Conservation (phyloP, 2,329 filamentous ascomycete species). For the Fusarium phyllophilum region DNA sequence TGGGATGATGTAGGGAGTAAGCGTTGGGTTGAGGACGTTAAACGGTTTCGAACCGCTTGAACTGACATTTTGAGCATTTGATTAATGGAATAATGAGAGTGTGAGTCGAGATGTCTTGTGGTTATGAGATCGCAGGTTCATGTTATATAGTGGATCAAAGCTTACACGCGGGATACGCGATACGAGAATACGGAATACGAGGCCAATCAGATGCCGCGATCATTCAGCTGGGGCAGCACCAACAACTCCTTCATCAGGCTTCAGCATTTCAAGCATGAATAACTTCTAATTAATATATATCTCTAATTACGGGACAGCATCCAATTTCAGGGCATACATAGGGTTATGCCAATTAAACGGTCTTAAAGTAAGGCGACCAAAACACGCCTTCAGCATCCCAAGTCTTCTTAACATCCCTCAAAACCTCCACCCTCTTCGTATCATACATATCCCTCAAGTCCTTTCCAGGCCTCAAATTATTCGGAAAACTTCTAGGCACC, state of each 20-base stretch:
- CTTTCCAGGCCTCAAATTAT: conserved; percentile 35
- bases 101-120: not conserved
- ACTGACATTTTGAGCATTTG: not conserved
- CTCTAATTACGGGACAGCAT: rapidly evolving
- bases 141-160: not conserved
- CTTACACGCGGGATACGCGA: conserved; percentile 2
- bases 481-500: conserved; percentile 31
- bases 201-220: not conserved
- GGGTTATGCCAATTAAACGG: rapidly evolving
- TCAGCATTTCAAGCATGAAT: not conserved
- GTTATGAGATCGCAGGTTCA: not conserved
- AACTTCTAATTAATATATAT: not conserved
- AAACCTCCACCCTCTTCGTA: conserved; percentile 19
- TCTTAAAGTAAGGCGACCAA: conserved; percentile 38
- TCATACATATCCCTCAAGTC: conserved; percentile 35
- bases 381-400: conserved; percentile 44
- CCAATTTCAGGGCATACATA: rapidly evolving
- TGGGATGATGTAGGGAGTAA: not conserved
- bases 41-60: not conserved
- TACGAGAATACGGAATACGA: conserved; percentile 27
- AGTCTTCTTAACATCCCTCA: conserved; percentile 31
- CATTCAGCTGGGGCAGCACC: not conserved
- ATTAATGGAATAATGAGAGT: too few relatives aligned
- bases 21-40: not conserved
- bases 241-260: not conserved